phyloP scores from a whole-genome alignment of 495 filamentous ascomycete species.

The Polyplosphaeria fusca region DNA sequence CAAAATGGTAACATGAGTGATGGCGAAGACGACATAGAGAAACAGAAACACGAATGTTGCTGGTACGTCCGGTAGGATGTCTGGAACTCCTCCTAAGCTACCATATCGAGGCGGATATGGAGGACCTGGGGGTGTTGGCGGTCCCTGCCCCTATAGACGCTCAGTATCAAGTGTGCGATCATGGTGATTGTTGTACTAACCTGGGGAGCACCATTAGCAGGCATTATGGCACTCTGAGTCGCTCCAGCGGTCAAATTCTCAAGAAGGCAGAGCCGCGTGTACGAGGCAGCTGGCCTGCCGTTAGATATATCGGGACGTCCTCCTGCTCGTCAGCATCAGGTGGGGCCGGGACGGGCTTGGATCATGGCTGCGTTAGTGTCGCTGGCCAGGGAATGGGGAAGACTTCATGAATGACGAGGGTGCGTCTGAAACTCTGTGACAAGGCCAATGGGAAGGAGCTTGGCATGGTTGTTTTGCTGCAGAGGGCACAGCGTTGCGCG shows the following conservation, averaged over 20 bases:
- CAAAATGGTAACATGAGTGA: constrained; percentile 35
- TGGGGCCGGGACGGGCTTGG: constrained; percentile 1
- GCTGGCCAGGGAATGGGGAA: constrained; percentile 5
- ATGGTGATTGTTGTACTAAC: too few relatives aligned
- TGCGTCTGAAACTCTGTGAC: background rate
- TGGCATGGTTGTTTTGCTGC: background rate
- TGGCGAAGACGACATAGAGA: constrained; percentile 36
- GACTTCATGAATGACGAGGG: constrained; percentile 3
- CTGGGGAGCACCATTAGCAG: too few relatives aligned
- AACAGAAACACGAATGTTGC: constrained; percentile 38
- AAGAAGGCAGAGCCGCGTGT: background rate
- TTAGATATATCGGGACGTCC: constrained; percentile 11
- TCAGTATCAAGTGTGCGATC: too few relatives aligned
- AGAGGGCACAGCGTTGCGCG: too few relatives aligned
- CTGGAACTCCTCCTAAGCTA: constrained; percentile 36
- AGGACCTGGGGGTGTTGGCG: constrained; percentile 9
- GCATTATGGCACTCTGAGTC: too few relatives aligned
- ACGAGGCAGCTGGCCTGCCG: background rate
- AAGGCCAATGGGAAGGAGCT: background rate
- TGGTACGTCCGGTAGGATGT: constrained; percentile 38
- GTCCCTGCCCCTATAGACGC: background rate
- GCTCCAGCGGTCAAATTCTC: too few relatives aligned
- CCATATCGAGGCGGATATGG: constrained; percentile 39
- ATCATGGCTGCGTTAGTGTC: constrained; percentile 1
- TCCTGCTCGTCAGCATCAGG: background rate